Evolutionary conservation across 2,329 filamentous ascomycete genomes (phyloP).

Genomic region (Aureobasidium sp.): DNA sequence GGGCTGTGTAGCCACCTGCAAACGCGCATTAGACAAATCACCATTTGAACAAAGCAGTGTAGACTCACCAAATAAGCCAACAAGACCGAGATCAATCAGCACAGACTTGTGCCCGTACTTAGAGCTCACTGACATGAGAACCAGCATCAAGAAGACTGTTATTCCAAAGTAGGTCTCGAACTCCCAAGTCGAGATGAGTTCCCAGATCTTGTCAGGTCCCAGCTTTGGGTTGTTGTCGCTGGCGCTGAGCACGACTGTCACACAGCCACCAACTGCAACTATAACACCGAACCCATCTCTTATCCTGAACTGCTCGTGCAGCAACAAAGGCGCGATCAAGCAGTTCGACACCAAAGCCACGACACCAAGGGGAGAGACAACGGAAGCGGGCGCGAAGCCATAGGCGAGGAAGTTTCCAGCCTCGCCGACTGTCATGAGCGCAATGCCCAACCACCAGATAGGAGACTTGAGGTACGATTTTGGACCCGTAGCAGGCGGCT

Average conservation of each 20-base stretch:
- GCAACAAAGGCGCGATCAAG: conserved; percentile 86
- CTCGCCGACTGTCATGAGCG: conserved; percentile 88
- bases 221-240: conserved; percentile 84
- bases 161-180: conserved; percentile 86
- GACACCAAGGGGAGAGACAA: conserved; percentile 93
- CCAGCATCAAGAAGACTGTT: conserved; percentile 62
- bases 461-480: conserved; percentile 80
- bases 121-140: conserved; percentile 74
- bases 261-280: conserved; percentile 77
- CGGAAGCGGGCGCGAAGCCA: conserved; percentile 93
- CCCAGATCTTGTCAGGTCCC: conserved; percentile 83
- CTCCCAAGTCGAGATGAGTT: conserved; percentile 74
- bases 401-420: conserved; percentile 96
- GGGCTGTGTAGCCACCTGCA: conserved; percentile 83
- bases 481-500: conserved; percentile 28
- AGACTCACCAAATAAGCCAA: conserved; percentile 74
- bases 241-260: conserved; percentile 87
- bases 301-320: conserved; percentile 80
- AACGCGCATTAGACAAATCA: background rate
- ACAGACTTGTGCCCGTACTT: conserved; percentile 77
- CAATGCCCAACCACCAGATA: conserved; percentile 93
- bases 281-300: conserved; percentile 84
- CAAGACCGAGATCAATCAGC: conserved; percentile 84
- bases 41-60: background rate
- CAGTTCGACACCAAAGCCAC: conserved; percentile 95